A percentile compares a stretch with the other conserved stretches of the same genome.
phyloP scores from a whole-genome alignment of 108 stramenopile species.

The Skeletonema marinoi region DNA sequence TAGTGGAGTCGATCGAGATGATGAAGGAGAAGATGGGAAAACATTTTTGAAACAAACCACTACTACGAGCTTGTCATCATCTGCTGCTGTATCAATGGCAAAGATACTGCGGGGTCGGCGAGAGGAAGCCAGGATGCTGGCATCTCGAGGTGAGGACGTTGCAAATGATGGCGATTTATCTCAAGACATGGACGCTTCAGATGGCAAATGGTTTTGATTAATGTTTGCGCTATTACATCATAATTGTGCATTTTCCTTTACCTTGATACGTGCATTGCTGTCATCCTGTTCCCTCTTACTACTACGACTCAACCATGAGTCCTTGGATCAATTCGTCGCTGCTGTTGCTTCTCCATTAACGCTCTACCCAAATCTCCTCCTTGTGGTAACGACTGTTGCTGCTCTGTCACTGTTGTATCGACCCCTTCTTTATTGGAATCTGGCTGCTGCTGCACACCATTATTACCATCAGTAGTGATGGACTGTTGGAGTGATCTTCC shows the following conservation, averaged over 20 bases:
- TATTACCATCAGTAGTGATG: not conserved
- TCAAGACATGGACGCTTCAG: not conserved
- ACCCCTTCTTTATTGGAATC: not conserved
- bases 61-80: not conserved
- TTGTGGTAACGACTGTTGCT: not conserved
- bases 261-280: not conserved
- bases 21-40: not conserved
- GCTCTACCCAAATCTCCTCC: conserved; percentile 18
- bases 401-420: not conserved
- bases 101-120: conserved; percentile 12
- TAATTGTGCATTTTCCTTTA: not conserved
- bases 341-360: conserved; percentile 12
- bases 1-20: not conserved
- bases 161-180: not conserved
- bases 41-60: not conserved
- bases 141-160: conserved; percentile 7
- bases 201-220: conserved; percentile 20
- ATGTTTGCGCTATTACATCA: not conserved
- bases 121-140: conserved; percentile 8
- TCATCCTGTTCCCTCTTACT: not conserved
- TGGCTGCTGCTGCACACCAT: not conserved
- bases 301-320: conserved; percentile 15
- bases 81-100: conserved; percentile 5
- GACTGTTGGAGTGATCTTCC: conserved; percentile 11
- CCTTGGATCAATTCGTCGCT: conserved; percentile 25